These are phyloP conservation scores for Annulohypoxylon moriforme DNA, from an alignment of 495 filamentous ascomycete species.

Conservation along the genomic window DNA sequence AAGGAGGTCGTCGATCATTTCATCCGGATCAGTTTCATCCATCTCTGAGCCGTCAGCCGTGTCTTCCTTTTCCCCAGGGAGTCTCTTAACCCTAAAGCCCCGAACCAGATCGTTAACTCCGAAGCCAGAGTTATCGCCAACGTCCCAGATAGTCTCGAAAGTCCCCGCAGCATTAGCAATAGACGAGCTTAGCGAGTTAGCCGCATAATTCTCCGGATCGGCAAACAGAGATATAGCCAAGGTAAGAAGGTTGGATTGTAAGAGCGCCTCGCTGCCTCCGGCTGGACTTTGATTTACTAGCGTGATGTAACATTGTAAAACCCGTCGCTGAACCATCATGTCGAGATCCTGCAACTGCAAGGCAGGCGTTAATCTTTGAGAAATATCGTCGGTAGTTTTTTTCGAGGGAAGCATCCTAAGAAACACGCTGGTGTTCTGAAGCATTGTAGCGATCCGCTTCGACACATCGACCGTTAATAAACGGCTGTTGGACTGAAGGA, in stretches of 20 bases:
- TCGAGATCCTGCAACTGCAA: conserved; percentile 92
- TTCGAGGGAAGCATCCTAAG: conserved; percentile 82
- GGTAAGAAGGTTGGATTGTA: conserved; percentile 94
- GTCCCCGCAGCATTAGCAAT: conserved; percentile 91
- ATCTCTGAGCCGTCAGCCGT: conserved; percentile 68
- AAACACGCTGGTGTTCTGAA: conserved; percentile 95
- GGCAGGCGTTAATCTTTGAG: conserved; percentile 84
- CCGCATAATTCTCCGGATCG: conserved; percentile 87
- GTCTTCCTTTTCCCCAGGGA: conserved; percentile 76
- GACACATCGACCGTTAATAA: conserved; percentile 93
- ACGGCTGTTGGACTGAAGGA: conserved; percentile 93
- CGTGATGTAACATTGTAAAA: conserved; percentile 93
- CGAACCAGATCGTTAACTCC: conserved; percentile 87
- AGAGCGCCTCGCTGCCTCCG: conserved; percentile 81
- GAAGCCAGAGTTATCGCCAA: conserved; percentile 93
- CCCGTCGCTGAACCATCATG: conserved; percentile 91
- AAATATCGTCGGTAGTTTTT: conserved; percentile 89
- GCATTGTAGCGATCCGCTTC: conserved; percentile 89
- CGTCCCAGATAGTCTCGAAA: conserved; percentile 94
- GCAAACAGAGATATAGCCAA: conserved; percentile 91
- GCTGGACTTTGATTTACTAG: conserved; percentile 86
- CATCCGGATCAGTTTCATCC: conserved; percentile 71
- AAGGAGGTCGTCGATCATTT: conserved; percentile 74
- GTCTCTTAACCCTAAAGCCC: conserved; percentile 75
- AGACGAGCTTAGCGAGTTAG: conserved; percentile 86